phyloP scores from a whole-genome alignment of 2,329 filamentous ascomycete species.

The Verticillium nonalfalfae region DNA sequence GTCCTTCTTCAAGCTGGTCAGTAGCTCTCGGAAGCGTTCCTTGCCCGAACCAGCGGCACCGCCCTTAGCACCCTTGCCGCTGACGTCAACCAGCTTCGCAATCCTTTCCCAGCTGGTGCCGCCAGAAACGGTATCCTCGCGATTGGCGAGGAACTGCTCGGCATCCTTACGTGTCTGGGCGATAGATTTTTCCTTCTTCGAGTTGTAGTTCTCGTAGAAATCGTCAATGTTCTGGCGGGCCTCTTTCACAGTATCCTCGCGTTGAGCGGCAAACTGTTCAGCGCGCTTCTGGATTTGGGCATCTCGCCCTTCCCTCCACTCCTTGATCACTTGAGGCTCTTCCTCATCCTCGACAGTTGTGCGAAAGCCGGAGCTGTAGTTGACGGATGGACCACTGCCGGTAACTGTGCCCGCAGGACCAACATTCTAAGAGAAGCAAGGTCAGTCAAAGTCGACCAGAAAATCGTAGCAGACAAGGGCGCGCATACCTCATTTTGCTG shows the following conservation, averaged over 20 bases:
- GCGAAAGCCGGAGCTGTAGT: constrained; percentile 56
- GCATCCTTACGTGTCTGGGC: constrained; percentile 85
- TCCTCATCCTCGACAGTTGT: constrained; percentile 57
- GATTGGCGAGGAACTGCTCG: constrained; percentile 80
- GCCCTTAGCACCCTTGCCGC: constrained; percentile 83
- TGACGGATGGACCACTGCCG: constrained; percentile 48
- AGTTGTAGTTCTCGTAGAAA: constrained; percentile 99
- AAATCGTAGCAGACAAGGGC: background rate
- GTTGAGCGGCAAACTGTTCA: constrained; percentile 75
- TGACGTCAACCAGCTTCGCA: constrained; percentile 93
- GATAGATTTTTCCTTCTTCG: constrained; percentile 92
- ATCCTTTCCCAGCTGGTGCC: constrained; percentile 99
- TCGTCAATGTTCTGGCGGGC: constrained; percentile 95
- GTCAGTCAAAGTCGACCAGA: background rate
- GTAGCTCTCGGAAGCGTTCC: constrained; percentile 88
- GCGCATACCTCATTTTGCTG: constrained; percentile 58
- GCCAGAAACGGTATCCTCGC: constrained; percentile 89
- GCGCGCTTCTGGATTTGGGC: constrained; percentile 76
- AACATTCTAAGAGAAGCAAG: constrained; percentile 48
- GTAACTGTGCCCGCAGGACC: constrained; percentile 77
- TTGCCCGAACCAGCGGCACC: constrained; percentile 89
- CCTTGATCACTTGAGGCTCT: constrained; percentile 81
- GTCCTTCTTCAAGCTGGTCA: constrained; percentile 85
- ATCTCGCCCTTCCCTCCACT: constrained; percentile 90
- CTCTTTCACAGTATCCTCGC: constrained; percentile 78